Evolutionary conservation across 805 yeast genomes (phyloP), one percentile per base, ranked within the genome.

Genomic region (Lachancea meyersii): DNA sequence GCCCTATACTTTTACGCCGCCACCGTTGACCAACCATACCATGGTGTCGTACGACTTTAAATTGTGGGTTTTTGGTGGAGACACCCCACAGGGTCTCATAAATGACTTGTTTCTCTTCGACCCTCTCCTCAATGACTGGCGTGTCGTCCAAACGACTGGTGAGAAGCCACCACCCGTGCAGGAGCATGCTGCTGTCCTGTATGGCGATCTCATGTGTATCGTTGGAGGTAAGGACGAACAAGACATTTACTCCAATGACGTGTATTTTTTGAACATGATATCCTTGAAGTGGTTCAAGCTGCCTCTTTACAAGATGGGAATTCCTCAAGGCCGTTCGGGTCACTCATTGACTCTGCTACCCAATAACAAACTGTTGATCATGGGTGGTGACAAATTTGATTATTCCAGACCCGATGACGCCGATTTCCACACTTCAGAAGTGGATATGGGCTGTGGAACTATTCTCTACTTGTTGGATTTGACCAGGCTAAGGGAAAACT

Each of bases 311-410:
- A 61, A 61, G 28, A 55, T 68, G 2, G 70, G 68, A 52, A 64
- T 66, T 32, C 95, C 96, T 1, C 85, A 89, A 35, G 79, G 93
- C 11, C 77, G 97, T 53, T 85, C 91, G 48, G 97, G 97, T 8
- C 98, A 93, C 64, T 79, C 95, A 6, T 68, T 91, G 65, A 80
- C 97, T 1, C 62, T 84, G 43, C 69, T 81, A 38, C 75, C 71
- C 20, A 77, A 76, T 47, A 77, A 86, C 55, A 85, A 81, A 63
- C 57, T 91, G 27, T 58, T 89, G 10, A 76, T 91, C 13, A 81
- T 94, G 85, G 98, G 98, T 34, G 97, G 98, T 45, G 95, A 87
- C 62, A 75, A 79, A 51, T 75, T 77, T 49, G 91, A 85, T 57
- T 80, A 76, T 54, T 79, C 81, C 6, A 63, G 66, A 35, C 58